phyloP scores from a whole-genome alignment of 225 moss, liverwort and hornwort species.

The Takakia lepidozioides region DNA sequence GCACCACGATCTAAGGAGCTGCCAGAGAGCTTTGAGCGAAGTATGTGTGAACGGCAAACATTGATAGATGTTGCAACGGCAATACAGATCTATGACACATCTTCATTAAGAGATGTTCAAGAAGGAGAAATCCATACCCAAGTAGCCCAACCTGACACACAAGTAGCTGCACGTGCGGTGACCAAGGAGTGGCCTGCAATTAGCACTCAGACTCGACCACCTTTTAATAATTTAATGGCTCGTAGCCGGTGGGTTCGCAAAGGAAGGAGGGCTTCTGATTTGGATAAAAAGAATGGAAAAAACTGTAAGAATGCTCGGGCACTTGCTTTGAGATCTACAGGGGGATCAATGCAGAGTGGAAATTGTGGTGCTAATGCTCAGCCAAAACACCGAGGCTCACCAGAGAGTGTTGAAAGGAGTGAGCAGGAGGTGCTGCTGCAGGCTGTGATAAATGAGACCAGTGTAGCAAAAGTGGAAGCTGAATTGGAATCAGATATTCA shows the following conservation, averaged over 20 bases:
- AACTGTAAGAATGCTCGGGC: not conserved
- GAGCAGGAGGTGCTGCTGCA: conserved; percentile 16
- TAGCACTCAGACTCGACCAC: conserved; percentile 10
- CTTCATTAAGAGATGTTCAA: conserved; percentile 8
- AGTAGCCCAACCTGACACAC: conserved; percentile 8
- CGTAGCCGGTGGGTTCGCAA: conserved; percentile 32
- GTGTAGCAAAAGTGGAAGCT: conserved; percentile 24
- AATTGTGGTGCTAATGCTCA: conserved; percentile 6
- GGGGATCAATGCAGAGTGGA: conserved; percentile 5
- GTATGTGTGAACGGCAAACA: conserved; percentile 12
- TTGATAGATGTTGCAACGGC: conserved; percentile 7
- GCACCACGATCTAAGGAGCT: conserved; percentile 15
- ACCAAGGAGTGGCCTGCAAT: conserved; percentile 10
- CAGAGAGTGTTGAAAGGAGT: conserved; percentile 7
- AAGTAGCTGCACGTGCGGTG: conserved; percentile 4
- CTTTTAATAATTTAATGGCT: conserved; percentile 20
- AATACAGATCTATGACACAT: conserved; percentile 6
- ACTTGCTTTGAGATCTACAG: conserved; percentile 9
- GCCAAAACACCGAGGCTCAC: not conserved
- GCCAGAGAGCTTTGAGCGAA: conserved; percentile 10
- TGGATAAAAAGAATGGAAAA: conserved; percentile 7
- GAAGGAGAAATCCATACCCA: conserved; percentile 9
- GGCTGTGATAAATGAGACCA: conserved; percentile 8
- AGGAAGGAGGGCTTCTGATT: conserved; percentile 16
- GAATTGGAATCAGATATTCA: conserved; percentile 63